Evolutionary conservation across 2,329 filamentous ascomycete genomes (phyloP).

Genomic region (Diaporthe humulicola): DNA sequence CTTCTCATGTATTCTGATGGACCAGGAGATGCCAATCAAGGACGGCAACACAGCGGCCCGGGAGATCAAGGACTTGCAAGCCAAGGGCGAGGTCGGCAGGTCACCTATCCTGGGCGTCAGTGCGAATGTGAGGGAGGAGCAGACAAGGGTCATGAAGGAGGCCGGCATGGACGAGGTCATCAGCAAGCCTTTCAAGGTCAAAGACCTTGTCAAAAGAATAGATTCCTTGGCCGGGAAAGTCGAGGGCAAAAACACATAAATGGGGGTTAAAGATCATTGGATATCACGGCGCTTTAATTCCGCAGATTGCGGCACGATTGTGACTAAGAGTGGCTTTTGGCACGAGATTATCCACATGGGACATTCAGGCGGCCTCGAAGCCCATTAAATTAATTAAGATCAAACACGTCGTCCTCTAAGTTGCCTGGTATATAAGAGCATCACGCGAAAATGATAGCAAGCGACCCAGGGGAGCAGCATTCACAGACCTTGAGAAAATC

Average conservation of each 20-base stretch:
- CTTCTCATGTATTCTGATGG: slow-evolving; percentile 32
- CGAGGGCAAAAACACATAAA: background rate
- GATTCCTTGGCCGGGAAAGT: background rate
- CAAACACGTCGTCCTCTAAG: too few species aligned
- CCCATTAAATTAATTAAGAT: too few species aligned
- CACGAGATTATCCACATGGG: too few species aligned
- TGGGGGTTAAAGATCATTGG: background rate
- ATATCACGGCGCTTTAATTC: background rate
- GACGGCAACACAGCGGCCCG: slow-evolving; percentile 17
- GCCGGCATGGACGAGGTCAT: slow-evolving; percentile 29
- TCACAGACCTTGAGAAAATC: too few species aligned
- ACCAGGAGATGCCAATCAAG: slow-evolving; percentile 32
- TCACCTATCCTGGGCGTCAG: slow-evolving; percentile 24
- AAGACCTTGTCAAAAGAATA: slow-evolving; percentile 22
- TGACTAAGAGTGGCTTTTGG: background rate
- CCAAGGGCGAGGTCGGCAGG: slow-evolving; percentile 15
- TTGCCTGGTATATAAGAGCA: too few species aligned
- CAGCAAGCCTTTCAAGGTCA: slow-evolving; percentile 30
- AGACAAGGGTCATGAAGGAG: slow-evolving; percentile 22
- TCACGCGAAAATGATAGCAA: too few species aligned
- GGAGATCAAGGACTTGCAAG: slow-evolving; percentile 14
- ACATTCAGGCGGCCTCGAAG: too few species aligned
- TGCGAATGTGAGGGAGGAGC: slow-evolving; percentile 27
- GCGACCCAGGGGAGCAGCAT: too few species aligned
- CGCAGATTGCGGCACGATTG: too few species aligned